Evolutionary conservation across 345 rosid species (phyloP), one percentile per base, ranked within the genome.

Genomic region (Moringa oleifera): DNA sequence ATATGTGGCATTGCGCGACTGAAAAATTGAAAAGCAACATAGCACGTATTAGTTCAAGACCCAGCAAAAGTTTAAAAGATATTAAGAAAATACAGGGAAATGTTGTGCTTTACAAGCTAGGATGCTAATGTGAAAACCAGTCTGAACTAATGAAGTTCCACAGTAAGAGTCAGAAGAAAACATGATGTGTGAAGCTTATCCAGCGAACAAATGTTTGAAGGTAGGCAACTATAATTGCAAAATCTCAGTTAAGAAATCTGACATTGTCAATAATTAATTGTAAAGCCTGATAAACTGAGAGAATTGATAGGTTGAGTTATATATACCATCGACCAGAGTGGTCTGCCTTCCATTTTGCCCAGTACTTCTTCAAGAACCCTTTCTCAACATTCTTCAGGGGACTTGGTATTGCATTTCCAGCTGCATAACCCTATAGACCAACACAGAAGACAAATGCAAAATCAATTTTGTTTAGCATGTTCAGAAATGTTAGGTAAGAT

Each of bases 1-100:
- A 94, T 88, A 77, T 90, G 97, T 1, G 99, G 99, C 99, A 86
- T 94, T 64, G 97, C 88, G 64, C 75, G 88, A 56, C 96, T 90
- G 59, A 64, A 79, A 63, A 64, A 41, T 28, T 13, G 52, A 63
- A 65, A 54, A 53, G 18, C 10, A 53, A 49, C 16, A 31, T 28
- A 18, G 69, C 67, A 57, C 53, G 57, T 59, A 37, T 20, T 22
- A 8, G 11, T 0, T 20, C 62, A 37, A 9, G 25, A 21, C 12
- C 49, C 37, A 20, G 23, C 36, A 25, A 55, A 55, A 23, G 23
- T 41, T 11, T 11, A 33, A 33, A 41, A 41, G 47, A 11, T 5
- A 41, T 15, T 5, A 41, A 4, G 12, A 41, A 41, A 41, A 7
- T 11, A 41, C 6, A 9, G 16, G 13, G 12, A 16, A 4, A 41